These are phyloP conservation scores for Phoma sp. DNA, from an alignment of 2,329 filamentous ascomycete genomes.

Conservation along the genomic window DNA sequence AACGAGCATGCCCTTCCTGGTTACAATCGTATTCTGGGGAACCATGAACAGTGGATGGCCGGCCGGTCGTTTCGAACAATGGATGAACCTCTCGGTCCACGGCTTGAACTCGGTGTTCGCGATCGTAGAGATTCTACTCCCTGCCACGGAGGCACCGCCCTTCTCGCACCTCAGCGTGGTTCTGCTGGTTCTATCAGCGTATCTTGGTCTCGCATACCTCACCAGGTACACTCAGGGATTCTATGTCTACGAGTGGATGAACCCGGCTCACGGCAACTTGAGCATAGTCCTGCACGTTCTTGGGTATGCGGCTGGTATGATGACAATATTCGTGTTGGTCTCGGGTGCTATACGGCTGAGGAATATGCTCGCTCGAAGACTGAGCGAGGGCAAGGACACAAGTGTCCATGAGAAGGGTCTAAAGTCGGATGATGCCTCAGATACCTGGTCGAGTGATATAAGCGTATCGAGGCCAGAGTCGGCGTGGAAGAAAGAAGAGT, in stretches of 20 bases:
- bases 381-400: constrained; percentile 3
- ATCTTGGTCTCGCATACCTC: constrained; percentile 76
- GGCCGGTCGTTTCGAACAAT: constrained; percentile 40
- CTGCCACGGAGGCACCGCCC: constrained; percentile 67
- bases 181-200: constrained; percentile 71
- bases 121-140: constrained; percentile 73
- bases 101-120: constrained; percentile 76
- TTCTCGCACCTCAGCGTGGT: constrained; percentile 71
- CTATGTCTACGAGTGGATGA: constrained; percentile 71
- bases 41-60: constrained; percentile 54
- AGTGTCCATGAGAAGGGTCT: constrained; percentile 21
- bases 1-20: constrained; percentile 49
- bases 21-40: constrained; percentile 52
- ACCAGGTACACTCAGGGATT: constrained; percentile 72
- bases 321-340: constrained; percentile 28
- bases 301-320: constrained; percentile 32
- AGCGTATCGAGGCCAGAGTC: constrained; percentile 14
- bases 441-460: constrained; percentile 23
- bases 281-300: constrained; percentile 33
- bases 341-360: constrained; percentile 22
- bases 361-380: constrained; percentile 19
- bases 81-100: constrained; percentile 74
- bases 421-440: constrained; percentile 19
- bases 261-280: constrained; percentile 32
- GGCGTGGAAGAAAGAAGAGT: constrained; percentile 1